These are phyloP conservation scores for Protomyces inundatus DNA, from an alignment of 1,139 yeast genomes.

Conservation along the genomic window DNA sequence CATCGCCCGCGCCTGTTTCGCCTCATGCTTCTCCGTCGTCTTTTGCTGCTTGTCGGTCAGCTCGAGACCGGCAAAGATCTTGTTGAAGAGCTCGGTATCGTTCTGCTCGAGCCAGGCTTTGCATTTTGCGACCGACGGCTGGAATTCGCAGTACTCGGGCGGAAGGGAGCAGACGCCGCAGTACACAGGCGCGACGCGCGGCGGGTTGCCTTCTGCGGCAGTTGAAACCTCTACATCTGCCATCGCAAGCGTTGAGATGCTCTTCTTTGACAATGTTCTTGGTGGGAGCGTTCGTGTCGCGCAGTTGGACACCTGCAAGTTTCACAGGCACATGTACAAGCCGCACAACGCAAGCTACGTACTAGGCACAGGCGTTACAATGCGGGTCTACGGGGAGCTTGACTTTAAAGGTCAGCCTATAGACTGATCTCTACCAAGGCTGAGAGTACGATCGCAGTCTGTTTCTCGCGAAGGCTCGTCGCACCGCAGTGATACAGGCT, in stretches of 20 bases:
- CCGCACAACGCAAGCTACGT: no score
- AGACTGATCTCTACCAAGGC: no score
- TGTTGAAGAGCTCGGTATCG: slow-evolving; percentile 53
- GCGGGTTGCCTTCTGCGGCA: background rate
- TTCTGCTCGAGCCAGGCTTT: slow-evolving; percentile 69
- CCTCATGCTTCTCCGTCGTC: slow-evolving; percentile 82
- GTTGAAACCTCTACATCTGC: background rate
- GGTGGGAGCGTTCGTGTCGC: no score
- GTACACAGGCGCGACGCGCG: background rate
- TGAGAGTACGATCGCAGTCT: no score
- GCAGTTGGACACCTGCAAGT: no score
- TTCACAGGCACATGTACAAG: no score
- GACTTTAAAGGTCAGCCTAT: no score
- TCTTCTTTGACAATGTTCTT: no score
- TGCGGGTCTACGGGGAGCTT: no score
- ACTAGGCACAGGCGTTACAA: no score
- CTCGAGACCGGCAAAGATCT: slow-evolving; percentile 54
- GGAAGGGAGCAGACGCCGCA: slow-evolving; percentile 20
- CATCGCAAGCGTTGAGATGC: background rate
- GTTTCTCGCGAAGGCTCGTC: no score
- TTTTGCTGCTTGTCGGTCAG: slow-evolving; percentile 74
- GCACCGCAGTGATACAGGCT: no score
- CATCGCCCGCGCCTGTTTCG: slow-evolving; percentile 77
- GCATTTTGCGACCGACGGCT: slow-evolving; percentile 74
- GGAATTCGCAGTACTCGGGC: slow-evolving; percentile 76